These are phyloP conservation scores for Yamadazyma paraphyllophila DNA, from an alignment of 805 yeast genomes.

Conservation along the genomic window DNA sequence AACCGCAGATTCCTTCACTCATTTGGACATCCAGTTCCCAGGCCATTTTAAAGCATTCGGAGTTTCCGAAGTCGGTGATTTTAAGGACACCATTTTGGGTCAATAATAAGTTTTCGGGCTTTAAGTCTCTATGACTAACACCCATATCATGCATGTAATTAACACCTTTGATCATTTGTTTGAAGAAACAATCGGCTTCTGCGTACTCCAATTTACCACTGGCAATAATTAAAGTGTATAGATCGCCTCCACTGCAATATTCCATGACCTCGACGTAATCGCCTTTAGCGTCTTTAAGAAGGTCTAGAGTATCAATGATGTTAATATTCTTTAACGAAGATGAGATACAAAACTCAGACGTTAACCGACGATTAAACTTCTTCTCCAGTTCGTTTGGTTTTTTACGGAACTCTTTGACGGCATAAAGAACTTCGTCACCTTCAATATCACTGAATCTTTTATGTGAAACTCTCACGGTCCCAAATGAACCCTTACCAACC, in stretches of 20 bases:
- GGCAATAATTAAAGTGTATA: constrained; percentile 69
- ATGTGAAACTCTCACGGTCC: constrained; percentile 88
- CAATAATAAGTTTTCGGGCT: constrained; percentile 79
- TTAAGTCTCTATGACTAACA: constrained; percentile 83
- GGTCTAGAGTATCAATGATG: constrained; percentile 72
- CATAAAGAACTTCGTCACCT: constrained; percentile 51
- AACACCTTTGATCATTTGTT: constrained; percentile 80
- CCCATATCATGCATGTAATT: constrained; percentile 89
- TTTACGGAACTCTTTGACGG: constrained; percentile 82
- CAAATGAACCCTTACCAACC: constrained; percentile 91
- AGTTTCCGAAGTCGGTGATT: constrained; percentile 86
- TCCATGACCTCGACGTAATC: constrained; percentile 87
- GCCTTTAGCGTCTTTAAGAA: constrained; percentile 77
- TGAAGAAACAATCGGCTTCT: constrained; percentile 89
- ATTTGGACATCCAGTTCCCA: constrained; percentile 74
- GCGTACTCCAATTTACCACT: constrained; percentile 75
- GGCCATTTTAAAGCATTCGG: constrained; percentile 80
- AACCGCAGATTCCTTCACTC: constrained; percentile 78
- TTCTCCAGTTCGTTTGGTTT: constrained; percentile 60
- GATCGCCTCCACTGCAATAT: constrained; percentile 78
- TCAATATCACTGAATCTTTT: constrained; percentile 41
- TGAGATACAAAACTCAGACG: constrained; percentile 80
- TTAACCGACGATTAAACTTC: constrained; percentile 68
- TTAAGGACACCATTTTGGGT: constrained; percentile 72
- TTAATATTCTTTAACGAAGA: constrained; percentile 75